Evolutionary conservation across 1,139 yeast genomes (phyloP), one percentile per base, ranked within the genome.

Genomic region (Geotrichum candidum): DNA sequence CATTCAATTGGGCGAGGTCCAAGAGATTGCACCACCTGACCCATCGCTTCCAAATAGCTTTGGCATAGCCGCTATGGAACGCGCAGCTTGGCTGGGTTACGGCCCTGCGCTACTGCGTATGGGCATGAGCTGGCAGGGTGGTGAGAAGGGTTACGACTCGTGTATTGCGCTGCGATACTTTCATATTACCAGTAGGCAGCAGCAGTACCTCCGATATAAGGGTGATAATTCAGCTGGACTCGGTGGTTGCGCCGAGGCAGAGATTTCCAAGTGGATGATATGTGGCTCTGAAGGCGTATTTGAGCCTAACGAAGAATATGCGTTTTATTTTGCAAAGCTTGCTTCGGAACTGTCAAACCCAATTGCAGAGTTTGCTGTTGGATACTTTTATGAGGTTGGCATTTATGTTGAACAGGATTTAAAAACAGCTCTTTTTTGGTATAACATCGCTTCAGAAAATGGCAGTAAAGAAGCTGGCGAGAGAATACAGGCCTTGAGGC

Each of bases 301-400:
- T 25, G 64, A 59, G 13, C 68, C 71, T n/a, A 74, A 75, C 61
- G 78, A 75, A 62, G 72, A 70, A 54, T 70, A 75, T 74, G 78
- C 79, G 3, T 75, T 69, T 59, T 67, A 70, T 35, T 77, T 75
- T 62, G 77, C 78, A 2, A 64, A 68, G 25, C 66, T 72, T 31
- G 77, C 76, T 2, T 75, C 77, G 1, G 70, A 69, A 48, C 69
- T 68, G 23, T 69, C 69, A 11, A 73, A 73, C 58, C 64, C 72
- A 2, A 71, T 72, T 29, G 80, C 77, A 1, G 71, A 74, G 66
- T 76, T 77, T 64, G 79, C 79, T 1, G 67, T 77, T 33, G 79
- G 78, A 0, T 77, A 77, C 61, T 76, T 74, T 61, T 68, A 70
- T 63, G 80, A 77, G 62, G 77, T 76, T n/a, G 80, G 80, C n/a